Evolutionary conservation across 257 asterid genomes (phyloP), one percentile per base, ranked within the genome.

Genomic region (Eucommia ulmoides): DNA sequence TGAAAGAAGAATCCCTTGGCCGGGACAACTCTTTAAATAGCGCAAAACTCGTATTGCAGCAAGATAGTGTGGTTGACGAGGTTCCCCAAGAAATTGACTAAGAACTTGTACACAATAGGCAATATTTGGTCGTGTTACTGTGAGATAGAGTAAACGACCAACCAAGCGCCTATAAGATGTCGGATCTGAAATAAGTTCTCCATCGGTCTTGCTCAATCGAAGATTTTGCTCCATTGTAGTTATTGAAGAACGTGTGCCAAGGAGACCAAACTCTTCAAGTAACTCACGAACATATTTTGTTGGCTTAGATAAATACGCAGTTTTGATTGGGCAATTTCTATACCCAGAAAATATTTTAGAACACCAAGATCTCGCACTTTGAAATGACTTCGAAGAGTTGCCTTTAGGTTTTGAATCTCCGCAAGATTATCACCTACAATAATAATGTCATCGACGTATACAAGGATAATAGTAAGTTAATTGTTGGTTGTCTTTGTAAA

Each of bases 1-100:
- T n/a, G 49, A 45, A 45, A 45, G 49, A 11, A 45, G 20, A 45
- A 45, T 45, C 19, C 49, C 49, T 45, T 10, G 49, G 7, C 49
- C 23, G 19, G 23, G 49, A 6, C 1, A 2, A 11, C 9, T 14
- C 49, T 45, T 45, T 1, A 45, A 11, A 17, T 45, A 45, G 3
- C 1, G 49, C 1, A 45, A 17, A 17, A 45, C 9, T 3, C 22
- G 22, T 11, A 12, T 45, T 1, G 49, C 20, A 45, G 10, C 21
- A 45, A 11, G 3, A 11, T 45, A 5, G 4, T 45, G 23, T 14
- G 38, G 12, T 14, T 29, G 12, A 29, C 1, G 38, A 29, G 38
- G 38, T 0, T 29, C 12, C 7, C 7, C 49, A 17, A 45, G 49
- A 45, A 45, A 45, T 15, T 45, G 2, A 45, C 23, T 45, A 2